Percentiles rank a stretch among this genome's conserved stretches.
Evolutionary conservation across 2,329 filamentous ascomycete genomes (phyloP).

Genomic region (Calonectria crousiana): DNA sequence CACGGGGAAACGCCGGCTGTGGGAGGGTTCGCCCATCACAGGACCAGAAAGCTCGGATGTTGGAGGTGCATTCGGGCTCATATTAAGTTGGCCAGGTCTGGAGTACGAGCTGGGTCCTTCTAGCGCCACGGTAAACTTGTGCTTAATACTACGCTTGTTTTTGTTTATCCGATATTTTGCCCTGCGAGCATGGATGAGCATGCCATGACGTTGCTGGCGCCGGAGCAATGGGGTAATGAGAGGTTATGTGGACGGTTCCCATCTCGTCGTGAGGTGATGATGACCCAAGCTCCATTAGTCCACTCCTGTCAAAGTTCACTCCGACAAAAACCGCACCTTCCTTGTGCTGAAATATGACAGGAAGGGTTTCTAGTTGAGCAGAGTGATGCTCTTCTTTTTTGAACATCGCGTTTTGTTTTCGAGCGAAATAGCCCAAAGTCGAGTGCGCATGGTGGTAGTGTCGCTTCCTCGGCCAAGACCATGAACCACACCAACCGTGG

Average conservation of each 20-base stretch:
- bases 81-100: neutral
- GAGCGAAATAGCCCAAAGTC: neutral
- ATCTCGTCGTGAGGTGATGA: neutral
- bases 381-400: neutral
- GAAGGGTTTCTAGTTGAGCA: neutral
- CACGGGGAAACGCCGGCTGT: neutral
- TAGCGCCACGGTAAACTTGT: neutral
- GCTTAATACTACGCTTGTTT: constrained; percentile 10
- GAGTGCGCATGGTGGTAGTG: neutral
- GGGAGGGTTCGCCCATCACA: neutral
- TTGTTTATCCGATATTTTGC: neutral
- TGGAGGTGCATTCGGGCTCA: neutral
- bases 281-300: neutral
- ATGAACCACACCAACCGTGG: neutral
- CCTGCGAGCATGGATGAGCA: neutral
- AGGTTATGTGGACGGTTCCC: neutral
- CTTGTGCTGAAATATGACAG: neutral
- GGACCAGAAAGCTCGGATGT: neutral
- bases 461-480: neutral
- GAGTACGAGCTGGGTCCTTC: neutral
- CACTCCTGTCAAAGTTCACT: neutral
- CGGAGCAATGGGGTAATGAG: neutral
- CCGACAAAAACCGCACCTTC: neutral
- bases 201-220: neutral
- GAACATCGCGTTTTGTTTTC: neutral